phyloP scores from a whole-genome alignment of 2,329 filamentous ascomycete genomes.

The Paecilomyces variotii region DNA sequence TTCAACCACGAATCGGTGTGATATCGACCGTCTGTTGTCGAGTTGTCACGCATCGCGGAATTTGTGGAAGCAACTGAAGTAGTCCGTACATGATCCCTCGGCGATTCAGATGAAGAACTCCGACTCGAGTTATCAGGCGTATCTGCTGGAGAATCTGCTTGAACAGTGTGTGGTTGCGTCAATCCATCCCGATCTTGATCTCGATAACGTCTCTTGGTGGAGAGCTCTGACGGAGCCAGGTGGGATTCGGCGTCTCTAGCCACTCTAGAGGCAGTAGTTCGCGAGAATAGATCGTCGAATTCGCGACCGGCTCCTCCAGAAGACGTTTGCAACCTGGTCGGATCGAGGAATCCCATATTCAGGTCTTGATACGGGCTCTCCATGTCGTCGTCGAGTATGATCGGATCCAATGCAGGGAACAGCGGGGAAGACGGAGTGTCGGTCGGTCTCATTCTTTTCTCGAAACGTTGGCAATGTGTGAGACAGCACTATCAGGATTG shows the following conservation, averaged over 20 bases:
- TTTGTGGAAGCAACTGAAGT: conserved; percentile 33
- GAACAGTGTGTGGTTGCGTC: conserved; percentile 23
- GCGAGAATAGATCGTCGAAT: conserved; percentile 35
- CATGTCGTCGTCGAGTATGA: conserved; percentile 37
- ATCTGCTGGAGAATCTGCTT: conserved; percentile 39
- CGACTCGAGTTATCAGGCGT: conserved; percentile 37
- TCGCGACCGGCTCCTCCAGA: conserved; percentile 29
- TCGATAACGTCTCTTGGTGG: conserved; percentile 20
- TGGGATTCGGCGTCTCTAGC: conserved; percentile 20
- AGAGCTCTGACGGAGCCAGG: conserved; percentile 21
- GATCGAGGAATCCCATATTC: conserved; percentile 37
- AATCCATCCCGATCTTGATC: conserved; percentile 25
- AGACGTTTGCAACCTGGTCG: conserved; percentile 28
- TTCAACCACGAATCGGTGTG: conserved; percentile 30
- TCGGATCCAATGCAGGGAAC: conserved; percentile 31
- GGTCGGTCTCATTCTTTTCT: conserved; percentile 27
- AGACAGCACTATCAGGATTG: neutral
- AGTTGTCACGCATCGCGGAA: conserved; percentile 30
- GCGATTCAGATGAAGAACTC: conserved; percentile 37
- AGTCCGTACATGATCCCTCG: conserved; percentile 32
- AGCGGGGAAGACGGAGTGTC: conserved; percentile 28
- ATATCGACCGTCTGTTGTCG: conserved; percentile 21
- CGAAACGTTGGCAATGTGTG: neutral
- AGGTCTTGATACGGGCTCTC: conserved; percentile 31
- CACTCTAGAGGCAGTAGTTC: conserved; percentile 21